phyloP scores from a whole-genome alignment of 2,329 filamentous ascomycete genomes.

The Didymella pomorum region DNA sequence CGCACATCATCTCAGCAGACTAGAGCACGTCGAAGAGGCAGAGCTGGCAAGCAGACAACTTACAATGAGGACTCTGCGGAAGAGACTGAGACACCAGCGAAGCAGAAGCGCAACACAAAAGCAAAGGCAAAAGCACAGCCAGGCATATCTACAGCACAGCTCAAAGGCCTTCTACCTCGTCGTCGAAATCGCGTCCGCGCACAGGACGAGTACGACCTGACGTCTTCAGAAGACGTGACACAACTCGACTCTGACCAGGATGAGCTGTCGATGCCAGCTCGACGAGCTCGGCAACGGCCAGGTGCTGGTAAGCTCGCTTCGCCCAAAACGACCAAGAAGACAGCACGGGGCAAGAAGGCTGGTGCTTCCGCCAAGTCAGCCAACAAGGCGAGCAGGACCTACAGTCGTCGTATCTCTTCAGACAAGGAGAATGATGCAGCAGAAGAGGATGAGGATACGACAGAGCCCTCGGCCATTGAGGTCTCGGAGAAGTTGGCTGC shows the following conservation, averaged over 20 bases:
- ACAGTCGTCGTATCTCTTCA: slow-evolving; percentile 47
- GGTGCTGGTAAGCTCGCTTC: slow-evolving; percentile 28
- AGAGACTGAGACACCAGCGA: slow-evolving; percentile 35
- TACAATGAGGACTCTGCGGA: slow-evolving; percentile 35
- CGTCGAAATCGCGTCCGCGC: slow-evolving; percentile 43
- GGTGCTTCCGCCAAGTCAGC: slow-evolving; percentile 25
- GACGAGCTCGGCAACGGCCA: slow-evolving; percentile 31
- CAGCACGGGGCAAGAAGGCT: slow-evolving; percentile 34
- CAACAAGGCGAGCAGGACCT: slow-evolving; percentile 41
- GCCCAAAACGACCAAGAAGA: slow-evolving; percentile 40
- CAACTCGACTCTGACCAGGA: slow-evolving; percentile 52
- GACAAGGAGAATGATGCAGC: slow-evolving; percentile 55
- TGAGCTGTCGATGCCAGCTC: slow-evolving; percentile 48
- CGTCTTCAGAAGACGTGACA: slow-evolving; percentile 46
- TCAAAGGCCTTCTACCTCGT: slow-evolving; percentile 57
- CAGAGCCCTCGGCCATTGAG: slow-evolving; percentile 39
- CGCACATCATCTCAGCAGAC: slow-evolving; percentile 25
- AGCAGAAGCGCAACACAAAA: slow-evolving; percentile 26
- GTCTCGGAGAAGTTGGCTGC: slow-evolving; percentile 51
- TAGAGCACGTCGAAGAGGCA: slow-evolving; percentile 30
- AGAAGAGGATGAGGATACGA: slow-evolving; percentile 36
- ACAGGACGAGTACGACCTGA: slow-evolving; percentile 54
- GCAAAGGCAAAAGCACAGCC: slow-evolving; percentile 41
- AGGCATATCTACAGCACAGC: slow-evolving; percentile 53
- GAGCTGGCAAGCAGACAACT: slow-evolving; percentile 25